Base-by-base conservation (phyloP, 2,329 filamentous ascomycete species). In the Paracoccidioides brasiliensis region DNA sequence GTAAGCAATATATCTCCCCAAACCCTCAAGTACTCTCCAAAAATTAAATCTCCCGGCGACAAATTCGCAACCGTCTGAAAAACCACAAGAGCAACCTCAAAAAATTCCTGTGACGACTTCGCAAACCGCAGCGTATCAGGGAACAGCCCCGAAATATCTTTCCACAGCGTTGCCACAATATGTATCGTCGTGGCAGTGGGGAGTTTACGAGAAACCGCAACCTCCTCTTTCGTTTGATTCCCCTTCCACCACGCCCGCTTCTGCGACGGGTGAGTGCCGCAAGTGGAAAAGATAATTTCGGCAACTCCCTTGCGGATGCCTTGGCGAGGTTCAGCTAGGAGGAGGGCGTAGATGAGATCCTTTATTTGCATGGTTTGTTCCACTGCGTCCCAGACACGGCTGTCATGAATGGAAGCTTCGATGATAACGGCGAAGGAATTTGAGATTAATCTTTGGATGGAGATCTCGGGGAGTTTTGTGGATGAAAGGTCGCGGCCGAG, bases 401-500 rank as follows among this genome's bases (percentile, higher is more conserved):
- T 61, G 57, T 74, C 76, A 45, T 76, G 71, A 53, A 76, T 64
- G 6, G 76, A 76, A 2, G 70, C 72, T 62, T 79, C 76, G 9
- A 78, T 66, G 3, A 80, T 64, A 10, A 74, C 68, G 28, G 76
- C 74, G 58, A 79, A 75, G 15, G 70, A 70, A 53, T 69, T 66
- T 52, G 71, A 74, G 9, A 73, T 70, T 45, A 78, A 60, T 44
- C 64, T 69, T 30, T 68, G 64, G 43, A 66, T 56, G 15, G 61
- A 58, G 12, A 54, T 7, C 40, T 64, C 63, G 2, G 58, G 56
- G 2, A 64, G 43, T 2, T 59, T 49, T 12, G 54, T 50, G 2
- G 56, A 10, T 3, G 61, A 53, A 22, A 63, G 12, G 28, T 57
- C 55, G 14, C 63, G 64, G 12, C 63, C 63, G 37, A 64, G 58